These are phyloP conservation scores for Skeletonema marinoi DNA, from an alignment of 108 stramenopile genomes.

Conservation along the genomic window DNA sequence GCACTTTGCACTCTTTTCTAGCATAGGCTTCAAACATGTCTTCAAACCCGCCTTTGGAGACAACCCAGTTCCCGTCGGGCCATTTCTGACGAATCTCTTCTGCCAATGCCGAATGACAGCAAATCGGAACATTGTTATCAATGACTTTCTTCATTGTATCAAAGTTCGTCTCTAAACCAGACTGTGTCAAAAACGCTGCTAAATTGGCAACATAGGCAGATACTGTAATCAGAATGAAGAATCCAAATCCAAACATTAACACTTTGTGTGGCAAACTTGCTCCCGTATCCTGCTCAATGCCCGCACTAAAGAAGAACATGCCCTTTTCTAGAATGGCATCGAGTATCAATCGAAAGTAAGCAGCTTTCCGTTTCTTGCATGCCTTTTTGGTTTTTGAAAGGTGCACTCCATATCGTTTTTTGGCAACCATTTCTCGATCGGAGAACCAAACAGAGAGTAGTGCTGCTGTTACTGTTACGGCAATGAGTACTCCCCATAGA, in stretches of 20 bases:
- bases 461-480: not conserved
- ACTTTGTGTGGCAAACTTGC: conserved; percentile 11
- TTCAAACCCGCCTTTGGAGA: not conserved
- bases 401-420: not conserved
- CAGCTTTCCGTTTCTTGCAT: not conserved
- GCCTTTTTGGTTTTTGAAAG: not conserved
- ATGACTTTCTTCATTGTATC: conserved; percentile 7
- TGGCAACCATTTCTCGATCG: conserved; percentile 4
- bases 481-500: not conserved
- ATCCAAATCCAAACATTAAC: conserved; percentile 28
- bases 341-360: not conserved
- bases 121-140: conserved; percentile 6
- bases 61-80: conserved; percentile 16
- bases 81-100: conserved; percentile 12
- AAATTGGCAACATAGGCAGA: conserved; percentile 28
- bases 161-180: not conserved
- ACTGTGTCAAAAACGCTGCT: conserved; percentile 18
- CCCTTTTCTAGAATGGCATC: conserved; percentile 1
- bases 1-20: conserved; percentile 15
- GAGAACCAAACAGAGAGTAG: conserved; percentile 4
- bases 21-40: conserved; percentile 15
- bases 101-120: conserved; percentile 24
- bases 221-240: conserved; percentile 29
- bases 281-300: conserved; percentile 19
- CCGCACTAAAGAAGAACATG: conserved; percentile 28